Evolutionary conservation across 345 rosid species (phyloP).

Genomic region (Citrus medica): DNA sequence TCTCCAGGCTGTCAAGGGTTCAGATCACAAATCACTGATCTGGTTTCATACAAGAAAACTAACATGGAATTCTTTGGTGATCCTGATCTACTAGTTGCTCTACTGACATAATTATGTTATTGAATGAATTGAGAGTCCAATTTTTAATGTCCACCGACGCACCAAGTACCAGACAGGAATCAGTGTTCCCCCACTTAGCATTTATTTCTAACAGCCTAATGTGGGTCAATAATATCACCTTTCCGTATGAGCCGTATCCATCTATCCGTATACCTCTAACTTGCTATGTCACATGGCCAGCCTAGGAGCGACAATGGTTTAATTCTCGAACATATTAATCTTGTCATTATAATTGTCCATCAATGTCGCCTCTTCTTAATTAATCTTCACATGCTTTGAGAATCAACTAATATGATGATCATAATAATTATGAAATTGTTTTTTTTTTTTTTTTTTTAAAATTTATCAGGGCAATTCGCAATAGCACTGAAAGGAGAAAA

Average conservation of each 20-base stretch:
- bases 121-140: neutral
- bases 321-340: neutral
- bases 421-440: neutral
- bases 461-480: conserved; percentile 54
- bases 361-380: neutral
- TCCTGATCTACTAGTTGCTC: neutral
- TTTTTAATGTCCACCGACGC: conserved; percentile 33
- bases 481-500: conserved; percentile 65
- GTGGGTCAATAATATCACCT: neutral
- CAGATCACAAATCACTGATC: conserved; percentile 14
- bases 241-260: conserved; percentile 34
- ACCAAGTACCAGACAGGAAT: conserved; percentile 6
- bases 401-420: neutral
- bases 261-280: conserved; percentile 10
- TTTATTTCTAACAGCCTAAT: conserved; percentile 16
- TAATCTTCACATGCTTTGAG: neutral
- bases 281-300: conserved; percentile 29
- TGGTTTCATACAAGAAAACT: conserved; percentile 2
- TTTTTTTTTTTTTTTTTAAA: no score
- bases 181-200: conserved; percentile 3
- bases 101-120: neutral
- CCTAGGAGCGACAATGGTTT: neutral
- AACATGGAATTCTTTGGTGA: neutral
- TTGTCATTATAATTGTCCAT: neutral
- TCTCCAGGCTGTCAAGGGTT: conserved; percentile 24